These are phyloP conservation scores for Trametes meyenii DNA, from an alignment of 768 basidiomycete genomes.

Conservation along the genomic window DNA sequence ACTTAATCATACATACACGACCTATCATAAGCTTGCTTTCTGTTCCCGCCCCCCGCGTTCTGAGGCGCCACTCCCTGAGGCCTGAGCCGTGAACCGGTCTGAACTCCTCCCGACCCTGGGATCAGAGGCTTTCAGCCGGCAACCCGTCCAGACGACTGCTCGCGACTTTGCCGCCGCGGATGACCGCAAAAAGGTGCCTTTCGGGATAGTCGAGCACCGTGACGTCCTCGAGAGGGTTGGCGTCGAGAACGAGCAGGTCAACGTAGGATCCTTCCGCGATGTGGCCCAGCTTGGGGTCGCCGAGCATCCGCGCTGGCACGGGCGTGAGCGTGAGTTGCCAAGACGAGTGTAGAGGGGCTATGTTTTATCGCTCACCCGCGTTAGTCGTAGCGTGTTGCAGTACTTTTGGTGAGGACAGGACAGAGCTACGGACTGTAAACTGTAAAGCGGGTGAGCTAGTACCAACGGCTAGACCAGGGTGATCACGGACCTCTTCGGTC, in stretches of 20 bases:
- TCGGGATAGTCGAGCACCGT: slow-evolving; percentile 46
- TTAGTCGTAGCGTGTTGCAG: slow-evolving; percentile 48
- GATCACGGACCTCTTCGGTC: slow-evolving; percentile 44
- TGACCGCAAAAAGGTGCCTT: slow-evolving; percentile 39
- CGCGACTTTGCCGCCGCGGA: slow-evolving; percentile 40
- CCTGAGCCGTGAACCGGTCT: too few relatives aligned
- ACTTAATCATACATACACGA: too few relatives aligned
- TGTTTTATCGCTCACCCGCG: slow-evolving; percentile 27
- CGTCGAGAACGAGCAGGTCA: slow-evolving; percentile 44
- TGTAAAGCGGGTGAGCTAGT: not conserved
- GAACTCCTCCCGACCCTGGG: too few relatives aligned
- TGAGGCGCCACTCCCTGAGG: too few relatives aligned
- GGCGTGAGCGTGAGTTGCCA: not conserved
- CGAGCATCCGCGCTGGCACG: slow-evolving; percentile 39
- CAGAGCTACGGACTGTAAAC: slow-evolving; percentile 42
- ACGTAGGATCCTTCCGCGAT: slow-evolving; percentile 41
- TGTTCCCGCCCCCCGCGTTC: too few relatives aligned
- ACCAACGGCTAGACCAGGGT: too few relatives aligned
- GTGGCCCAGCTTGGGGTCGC: slow-evolving; percentile 39
- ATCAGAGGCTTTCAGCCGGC: slow-evolving; percentile 6
- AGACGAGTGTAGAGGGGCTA: not conserved
- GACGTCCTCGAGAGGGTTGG: slow-evolving; percentile 47
- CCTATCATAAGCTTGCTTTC: too few relatives aligned
- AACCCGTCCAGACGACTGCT: slow-evolving; percentile 30
- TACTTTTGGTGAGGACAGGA: slow-evolving; percentile 38